Evolutionary conservation across 495 filamentous ascomycete species (phyloP).

Genomic region (Mytilinidion resinicola): DNA sequence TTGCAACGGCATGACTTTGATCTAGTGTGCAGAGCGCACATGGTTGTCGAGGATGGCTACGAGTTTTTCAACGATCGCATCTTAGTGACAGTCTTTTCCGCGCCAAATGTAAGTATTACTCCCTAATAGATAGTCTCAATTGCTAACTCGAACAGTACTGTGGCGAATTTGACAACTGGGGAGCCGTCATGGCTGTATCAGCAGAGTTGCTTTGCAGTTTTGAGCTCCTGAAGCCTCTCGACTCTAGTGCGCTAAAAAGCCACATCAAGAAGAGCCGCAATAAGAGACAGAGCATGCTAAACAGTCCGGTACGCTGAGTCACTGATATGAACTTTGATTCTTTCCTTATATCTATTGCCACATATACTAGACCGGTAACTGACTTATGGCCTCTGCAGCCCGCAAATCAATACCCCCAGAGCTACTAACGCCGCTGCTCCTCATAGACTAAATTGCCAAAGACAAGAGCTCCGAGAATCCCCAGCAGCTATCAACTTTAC

Average conservation of each 20-base stretch:
- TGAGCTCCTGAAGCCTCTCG: conserved; percentile 90
- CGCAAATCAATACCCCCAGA: conserved; percentile 30
- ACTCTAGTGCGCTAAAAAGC: conserved; percentile 94
- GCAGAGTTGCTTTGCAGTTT: conserved; percentile 92
- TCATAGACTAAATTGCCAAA: not conserved
- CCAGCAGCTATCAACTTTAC: not conserved
- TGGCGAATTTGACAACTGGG: conserved; percentile 99
- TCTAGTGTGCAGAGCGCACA: conserved; percentile 92
- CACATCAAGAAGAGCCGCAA: conserved; percentile 98
- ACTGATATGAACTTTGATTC: conserved; percentile 6
- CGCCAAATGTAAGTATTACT: conserved; percentile 74
- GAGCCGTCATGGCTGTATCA: conserved; percentile 96
- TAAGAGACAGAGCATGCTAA: conserved; percentile 84
- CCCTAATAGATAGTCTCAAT: conserved; percentile 24
- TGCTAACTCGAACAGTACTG: conserved; percentile 63
- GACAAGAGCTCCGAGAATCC: not conserved
- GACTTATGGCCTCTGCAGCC: conserved; percentile 18
- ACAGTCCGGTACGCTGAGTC: conserved; percentile 65
- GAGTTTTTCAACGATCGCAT: conserved; percentile 97
- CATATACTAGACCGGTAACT: conserved; percentile 16
- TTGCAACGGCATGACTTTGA: conserved; percentile 94
- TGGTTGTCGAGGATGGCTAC: conserved; percentile 99
- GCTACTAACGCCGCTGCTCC: conserved; percentile 25
- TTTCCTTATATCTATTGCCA: conserved; percentile 7
- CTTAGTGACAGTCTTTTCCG: conserved; percentile 94